These are phyloP conservation scores for Gnomoniopsis sp. DNA, from an alignment of 2,329 filamentous ascomycete genomes.

Conservation along the genomic window DNA sequence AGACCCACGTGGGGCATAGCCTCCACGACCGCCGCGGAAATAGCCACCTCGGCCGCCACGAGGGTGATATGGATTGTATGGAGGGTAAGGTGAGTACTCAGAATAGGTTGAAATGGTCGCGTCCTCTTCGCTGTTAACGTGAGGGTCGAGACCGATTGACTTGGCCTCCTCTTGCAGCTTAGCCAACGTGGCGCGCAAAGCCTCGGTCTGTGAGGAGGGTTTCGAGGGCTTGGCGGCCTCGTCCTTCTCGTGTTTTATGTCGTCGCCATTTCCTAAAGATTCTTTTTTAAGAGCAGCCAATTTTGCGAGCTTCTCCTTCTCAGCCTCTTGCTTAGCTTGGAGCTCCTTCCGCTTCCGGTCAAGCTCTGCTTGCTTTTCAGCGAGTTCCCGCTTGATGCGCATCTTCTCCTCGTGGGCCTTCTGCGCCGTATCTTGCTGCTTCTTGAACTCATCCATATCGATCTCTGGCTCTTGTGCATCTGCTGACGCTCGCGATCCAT, in stretches of 20 bases:
- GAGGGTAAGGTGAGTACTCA: neutral
- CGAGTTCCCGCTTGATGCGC: conserved; percentile 60
- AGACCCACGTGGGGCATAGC: conserved; percentile 31
- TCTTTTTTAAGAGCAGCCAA: conserved; percentile 40
- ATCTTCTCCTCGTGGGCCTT: conserved; percentile 63
- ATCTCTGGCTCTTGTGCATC: conserved; percentile 47
- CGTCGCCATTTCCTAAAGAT: conserved; percentile 9
- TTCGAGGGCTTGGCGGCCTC: conserved; percentile 25
- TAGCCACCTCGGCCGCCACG: conserved; percentile 22
- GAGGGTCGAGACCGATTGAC: conserved; percentile 63
- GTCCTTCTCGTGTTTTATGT: conserved; percentile 16
- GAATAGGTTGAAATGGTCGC: conserved; percentile 14
- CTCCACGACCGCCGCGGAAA: conserved; percentile 13
- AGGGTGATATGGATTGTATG: conserved; percentile 34
- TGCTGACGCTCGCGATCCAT: conserved; percentile 14
- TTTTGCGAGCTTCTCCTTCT: conserved; percentile 61
- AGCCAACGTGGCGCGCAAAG: conserved; percentile 68
- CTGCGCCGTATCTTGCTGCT: conserved; percentile 70
- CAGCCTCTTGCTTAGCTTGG: conserved; percentile 60
- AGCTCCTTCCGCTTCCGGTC: conserved; percentile 62
- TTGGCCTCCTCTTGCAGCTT: conserved; percentile 71
- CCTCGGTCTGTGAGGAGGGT: conserved; percentile 51
- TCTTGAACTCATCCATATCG: conserved; percentile 66
- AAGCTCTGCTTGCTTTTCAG: conserved; percentile 59
- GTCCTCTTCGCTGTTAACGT: conserved; percentile 43